Evolutionary conservation across 257 asterid species (phyloP).

Genomic region (Solanum lycopersicoides): DNA sequence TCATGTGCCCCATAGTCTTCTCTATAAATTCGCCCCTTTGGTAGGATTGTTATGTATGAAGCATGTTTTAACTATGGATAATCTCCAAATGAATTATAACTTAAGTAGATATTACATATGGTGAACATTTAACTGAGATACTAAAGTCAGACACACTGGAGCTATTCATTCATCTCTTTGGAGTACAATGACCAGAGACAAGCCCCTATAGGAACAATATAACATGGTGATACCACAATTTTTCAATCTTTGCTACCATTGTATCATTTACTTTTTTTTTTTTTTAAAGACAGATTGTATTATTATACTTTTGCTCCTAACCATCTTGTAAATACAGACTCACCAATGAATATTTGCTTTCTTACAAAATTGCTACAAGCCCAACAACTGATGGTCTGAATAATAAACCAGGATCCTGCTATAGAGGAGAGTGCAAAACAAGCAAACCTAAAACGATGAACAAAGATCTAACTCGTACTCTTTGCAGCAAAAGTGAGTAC

Average conservation of each 20-base stretch:
- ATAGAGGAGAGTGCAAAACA: background rate
- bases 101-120: background rate
- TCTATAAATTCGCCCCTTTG: background rate
- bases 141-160: background rate
- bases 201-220: background rate
- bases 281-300: background rate
- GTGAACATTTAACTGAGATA: background rate
- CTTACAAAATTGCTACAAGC: slow-evolving; percentile 1
- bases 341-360: background rate
- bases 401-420: background rate
- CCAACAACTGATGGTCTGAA: background rate
- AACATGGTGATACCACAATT: background rate
- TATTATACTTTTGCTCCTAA: background rate
- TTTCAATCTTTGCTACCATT: background rate
- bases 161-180: background rate
- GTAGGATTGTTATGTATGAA: background rate
- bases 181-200: background rate
- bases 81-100: background rate
- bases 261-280: background rate
- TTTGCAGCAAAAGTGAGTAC: background rate
- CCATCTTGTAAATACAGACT: background rate
- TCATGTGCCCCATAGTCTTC: background rate
- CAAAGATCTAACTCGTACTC: slow-evolving; percentile 2
- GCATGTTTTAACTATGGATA: background rate
- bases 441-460: background rate